Evolutionary conservation across 441 rosid species (phyloP), one percentile per base, ranked within the genome.

Genomic region (Eruca vesicaria): DNA sequence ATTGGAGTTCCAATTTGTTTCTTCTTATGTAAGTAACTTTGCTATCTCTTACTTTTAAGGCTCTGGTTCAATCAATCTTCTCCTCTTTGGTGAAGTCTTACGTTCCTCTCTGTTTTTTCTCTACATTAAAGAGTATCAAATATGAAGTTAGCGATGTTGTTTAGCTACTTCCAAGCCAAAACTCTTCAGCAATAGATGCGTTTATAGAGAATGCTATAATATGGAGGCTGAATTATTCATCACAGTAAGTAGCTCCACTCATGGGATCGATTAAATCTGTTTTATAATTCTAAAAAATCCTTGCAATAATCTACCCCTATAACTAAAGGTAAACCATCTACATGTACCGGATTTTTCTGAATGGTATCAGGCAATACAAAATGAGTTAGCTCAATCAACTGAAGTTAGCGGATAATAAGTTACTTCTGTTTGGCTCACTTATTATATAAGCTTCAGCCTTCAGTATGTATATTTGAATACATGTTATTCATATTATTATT

Each of bases 111-210:
- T 71, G 71, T 71, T 62, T 28, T 28, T 28, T 3, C n/a, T 73
- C 12, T 74, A 19, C 52, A 57, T 72, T 79, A 62, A 79, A 93
- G 99, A 80, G 76, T 68, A 72, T 82, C 33, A 64, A 76, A 72
- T 93, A 90, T 79, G 91, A 88, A 78, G 88, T 90, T 26, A 98
- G 98, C 62, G 96, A 93, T 82, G 93, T 91, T 73, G 86, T 96
- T 71, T 96, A 93, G 86, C 64, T 96, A 82, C 96, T 93, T 29
- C 97, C 99, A 71, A 68, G 86, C 72, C 97, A 96, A 84, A 63
- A 83, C 79, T 81, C 90, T 70, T 81, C 81, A 58, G 87, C 86
- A 1, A 82, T 93, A 64, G 87, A 90, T 84, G 88, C 93, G 56
- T 96, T 96, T 86, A 63, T 93, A 76, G 61, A n/a, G n/a, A 79